phyloP scores from a whole-genome alignment of 108 stramenopile species.

The Nitzschia sp. region DNA sequence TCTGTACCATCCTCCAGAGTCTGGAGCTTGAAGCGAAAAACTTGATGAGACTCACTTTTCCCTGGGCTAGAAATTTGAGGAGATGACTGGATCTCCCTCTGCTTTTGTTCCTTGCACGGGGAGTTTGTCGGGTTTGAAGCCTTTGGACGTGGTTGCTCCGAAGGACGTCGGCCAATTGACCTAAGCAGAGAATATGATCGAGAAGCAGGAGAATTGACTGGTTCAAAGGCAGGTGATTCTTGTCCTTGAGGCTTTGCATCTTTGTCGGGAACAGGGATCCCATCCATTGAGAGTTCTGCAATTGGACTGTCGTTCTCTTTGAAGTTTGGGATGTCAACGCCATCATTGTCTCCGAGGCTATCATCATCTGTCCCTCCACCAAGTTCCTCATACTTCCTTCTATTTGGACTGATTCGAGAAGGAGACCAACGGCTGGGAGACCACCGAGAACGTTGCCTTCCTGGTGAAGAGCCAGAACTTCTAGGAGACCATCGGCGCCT shows the following conservation, averaged over 20 bases:
- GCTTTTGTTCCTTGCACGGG: not conserved
- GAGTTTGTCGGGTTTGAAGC: not conserved
- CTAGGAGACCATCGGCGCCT: slow-evolving; percentile 10
- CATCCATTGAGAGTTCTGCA: not conserved
- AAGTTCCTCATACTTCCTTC: slow-evolving; percentile 4
- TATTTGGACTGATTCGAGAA: not conserved
- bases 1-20: not conserved
- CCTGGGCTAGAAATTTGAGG: not conserved
- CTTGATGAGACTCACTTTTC: not conserved
- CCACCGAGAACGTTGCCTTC: not conserved
- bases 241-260: not conserved
- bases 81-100: not conserved
- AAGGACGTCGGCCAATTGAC: not conserved
- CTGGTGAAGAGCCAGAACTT: not conserved
- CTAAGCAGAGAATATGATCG: not conserved
- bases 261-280: not conserved
- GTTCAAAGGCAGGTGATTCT: not conserved
- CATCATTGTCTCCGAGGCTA: not conserved
- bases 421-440: slow-evolving; percentile 14
- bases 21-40: slow-evolving; percentile 18
- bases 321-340: not conserved
- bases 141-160: not conserved
- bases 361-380: not conserved
- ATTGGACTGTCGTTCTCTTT: not conserved
- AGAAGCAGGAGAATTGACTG: not conserved